Evolutionary conservation across 176 grass and related monocot genomes (phyloP).

Genomic region (Hordeum vulgare): DNA sequence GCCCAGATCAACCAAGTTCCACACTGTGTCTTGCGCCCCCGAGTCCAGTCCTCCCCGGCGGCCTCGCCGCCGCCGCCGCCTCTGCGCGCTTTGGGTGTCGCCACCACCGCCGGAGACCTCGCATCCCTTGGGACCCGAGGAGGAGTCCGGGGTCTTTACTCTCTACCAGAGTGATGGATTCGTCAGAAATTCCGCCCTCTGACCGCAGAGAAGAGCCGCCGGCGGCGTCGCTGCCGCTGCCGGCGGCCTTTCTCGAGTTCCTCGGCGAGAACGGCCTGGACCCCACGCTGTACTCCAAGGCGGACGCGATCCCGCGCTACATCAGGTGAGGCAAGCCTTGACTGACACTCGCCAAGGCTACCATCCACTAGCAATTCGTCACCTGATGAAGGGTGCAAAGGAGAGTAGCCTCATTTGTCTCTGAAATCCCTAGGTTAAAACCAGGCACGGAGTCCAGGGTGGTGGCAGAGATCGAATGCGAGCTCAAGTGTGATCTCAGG

Average conservation of each 20-base stretch:
- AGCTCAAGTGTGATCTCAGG: constrained; percentile 65
- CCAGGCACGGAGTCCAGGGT: constrained; percentile 49
- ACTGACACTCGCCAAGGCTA: not conserved
- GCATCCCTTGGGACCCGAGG: not conserved
- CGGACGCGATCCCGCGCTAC: constrained; percentile 73
- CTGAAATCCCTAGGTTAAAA: constrained; percentile 57
- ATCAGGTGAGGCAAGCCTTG: constrained; percentile 54
- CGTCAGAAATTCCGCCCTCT: not conserved
- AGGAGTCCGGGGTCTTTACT: not conserved
- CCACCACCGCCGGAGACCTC: not conserved
- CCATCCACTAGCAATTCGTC: not conserved
- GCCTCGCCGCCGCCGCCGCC: not conserved
- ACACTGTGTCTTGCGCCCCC: not conserved
- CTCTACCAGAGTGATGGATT: not conserved
- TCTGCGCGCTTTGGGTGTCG: not conserved
- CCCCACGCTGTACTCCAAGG: constrained; percentile 59
- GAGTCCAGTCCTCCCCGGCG: not conserved
- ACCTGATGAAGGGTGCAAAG: not conserved
- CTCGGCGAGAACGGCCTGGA: constrained; percentile 80
- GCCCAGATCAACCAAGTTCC: not conserved
- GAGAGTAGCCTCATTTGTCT: not conserved
- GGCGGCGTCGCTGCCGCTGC: constrained; percentile 34
- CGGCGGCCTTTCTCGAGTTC: constrained; percentile 68
- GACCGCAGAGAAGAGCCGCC: not conserved
- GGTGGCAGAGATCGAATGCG: constrained; percentile 44